Evolutionary conservation across 257 asterid genomes (phyloP), one percentile per base, ranked within the genome.

Genomic region (Solanum okadae): DNA sequence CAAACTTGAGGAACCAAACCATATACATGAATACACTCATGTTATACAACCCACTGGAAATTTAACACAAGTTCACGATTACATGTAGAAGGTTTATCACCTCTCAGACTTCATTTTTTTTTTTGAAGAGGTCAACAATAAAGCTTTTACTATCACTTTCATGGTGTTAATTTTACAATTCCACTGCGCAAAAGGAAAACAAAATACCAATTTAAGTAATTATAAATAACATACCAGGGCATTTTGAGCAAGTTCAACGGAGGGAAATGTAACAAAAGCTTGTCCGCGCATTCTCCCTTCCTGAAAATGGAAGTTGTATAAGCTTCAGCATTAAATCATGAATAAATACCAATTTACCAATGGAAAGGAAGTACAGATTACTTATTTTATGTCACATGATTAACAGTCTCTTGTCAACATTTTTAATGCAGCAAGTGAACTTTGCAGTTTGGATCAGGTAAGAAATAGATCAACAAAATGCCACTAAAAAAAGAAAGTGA

Each of bases 201-300:
- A 4, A 59, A 8, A 22, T 59, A 59, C 67, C 67, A 59, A 59
- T 52, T 52, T 52, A 52, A 33, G 29, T 38, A 68, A 61, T 9
- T 34, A 71, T 31, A 87, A 11, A 87, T 73, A 91, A 90, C 92
- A 71, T 91, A 97, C 98, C 95, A 97, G 87, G 76, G 99, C 99
- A 91, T 91, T 92, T 61, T 88, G 95, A 88, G 99, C 99, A 89
- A 95, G 94, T 90, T 96, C 99, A 37, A 91, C 92, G 0, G 98
- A 91, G 20, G 99, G 98, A 92, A 97, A 96, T 38, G 99, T 97
- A 88, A 96, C 90, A 90, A 97, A 97, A 44, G 99, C 99, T 94
- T 96, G 99, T 67, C 98, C 99, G 88, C 98, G 95, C 99, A 97
- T 97, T 92, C 99, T 95, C 91, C 99, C 99, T 93, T 97, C 99